A percentile compares a stretch with the other conserved stretches of the same genome.
Evolutionary conservation across 495 filamentous ascomycete species (phyloP).

Genomic region (Saxophila tyrrhenica): DNA sequence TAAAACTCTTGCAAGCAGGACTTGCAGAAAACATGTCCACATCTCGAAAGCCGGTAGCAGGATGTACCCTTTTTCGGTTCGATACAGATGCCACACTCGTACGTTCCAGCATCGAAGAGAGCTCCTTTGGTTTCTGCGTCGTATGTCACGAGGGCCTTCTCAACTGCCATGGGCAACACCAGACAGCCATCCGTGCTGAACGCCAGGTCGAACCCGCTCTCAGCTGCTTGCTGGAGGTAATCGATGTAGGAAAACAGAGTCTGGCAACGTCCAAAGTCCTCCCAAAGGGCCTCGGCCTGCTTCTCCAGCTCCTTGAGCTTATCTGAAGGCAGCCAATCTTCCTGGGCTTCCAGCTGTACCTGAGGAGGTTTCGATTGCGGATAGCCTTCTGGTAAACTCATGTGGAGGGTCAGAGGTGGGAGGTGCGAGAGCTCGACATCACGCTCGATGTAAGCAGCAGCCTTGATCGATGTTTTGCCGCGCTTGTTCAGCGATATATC

Average conservation of each 20-base stretch:
- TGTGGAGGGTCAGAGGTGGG: conserved; percentile 58
- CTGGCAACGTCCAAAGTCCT: conserved; percentile 64
- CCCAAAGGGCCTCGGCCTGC: conserved; percentile 60
- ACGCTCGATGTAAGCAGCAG: conserved; percentile 6
- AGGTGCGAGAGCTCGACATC: conserved; percentile 44
- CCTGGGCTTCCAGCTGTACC: conserved; percentile 51
- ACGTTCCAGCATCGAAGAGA: conserved; percentile 73
- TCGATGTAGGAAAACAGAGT: conserved; percentile 82
- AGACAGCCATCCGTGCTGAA: conserved; percentile 40
- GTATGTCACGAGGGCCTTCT: conserved; percentile 65
- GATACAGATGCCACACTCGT: conserved; percentile 77
- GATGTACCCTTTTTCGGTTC: conserved; percentile 81
- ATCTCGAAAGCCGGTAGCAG: conserved; percentile 68
- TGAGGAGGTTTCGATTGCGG: conserved; percentile 55
- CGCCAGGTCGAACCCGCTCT: conserved; percentile 62
- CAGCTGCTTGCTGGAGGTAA: conserved; percentile 67
- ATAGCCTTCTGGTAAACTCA: conserved; percentile 65
- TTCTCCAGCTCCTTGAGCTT: conserved; percentile 46
- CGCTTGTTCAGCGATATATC: conserved; percentile 25
- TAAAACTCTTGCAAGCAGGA: conserved; percentile 81
- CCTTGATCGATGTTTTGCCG: conserved; percentile 7
- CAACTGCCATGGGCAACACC: conserved; percentile 46
- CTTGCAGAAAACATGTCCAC: conserved; percentile 84
- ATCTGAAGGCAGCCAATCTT: conserved; percentile 57
- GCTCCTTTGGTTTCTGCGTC: conserved; percentile 60